Evolutionary conservation across 2,329 filamentous ascomycete genomes (phyloP).

Genomic region (Xylariaceae sp.): DNA sequence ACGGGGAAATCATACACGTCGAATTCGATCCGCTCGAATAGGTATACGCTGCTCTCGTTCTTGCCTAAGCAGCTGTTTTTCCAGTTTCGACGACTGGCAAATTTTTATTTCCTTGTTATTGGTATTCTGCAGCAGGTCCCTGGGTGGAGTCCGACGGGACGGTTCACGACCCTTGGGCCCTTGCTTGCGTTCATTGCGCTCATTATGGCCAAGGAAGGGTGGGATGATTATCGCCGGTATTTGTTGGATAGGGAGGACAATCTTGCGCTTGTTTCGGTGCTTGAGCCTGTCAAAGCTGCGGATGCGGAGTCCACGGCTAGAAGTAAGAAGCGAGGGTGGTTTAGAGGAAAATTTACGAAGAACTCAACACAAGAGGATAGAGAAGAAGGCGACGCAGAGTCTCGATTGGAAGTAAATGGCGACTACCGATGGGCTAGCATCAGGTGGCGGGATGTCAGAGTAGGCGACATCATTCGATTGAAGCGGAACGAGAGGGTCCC

Average conservation of each 20-base stretch:
- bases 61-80: constrained; percentile 78
- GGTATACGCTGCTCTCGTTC: constrained; percentile 80
- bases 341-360: neutral
- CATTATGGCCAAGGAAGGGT: constrained; percentile 83
- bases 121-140: constrained; percentile 79
- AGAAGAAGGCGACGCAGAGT: constrained; percentile 1
- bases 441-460: constrained; percentile 64
- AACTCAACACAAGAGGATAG: neutral
- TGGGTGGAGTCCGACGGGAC: constrained; percentile 69
- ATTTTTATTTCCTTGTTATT: constrained; percentile 82
- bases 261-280: constrained; percentile 29
- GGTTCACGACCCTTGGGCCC: constrained; percentile 66
- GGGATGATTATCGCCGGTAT: constrained; percentile 76
- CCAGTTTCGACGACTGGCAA: constrained; percentile 80
- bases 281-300: constrained; percentile 5
- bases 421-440: constrained; percentile 45
- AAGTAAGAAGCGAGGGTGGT: neutral
- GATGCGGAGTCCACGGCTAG: constrained; percentile 14
- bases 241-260: constrained; percentile 80
- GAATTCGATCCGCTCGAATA: constrained; percentile 70
- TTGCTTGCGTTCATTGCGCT: constrained; percentile 70
- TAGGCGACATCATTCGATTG: constrained; percentile 67
- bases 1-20: constrained; percentile 46
- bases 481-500: constrained; percentile 73
- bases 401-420: constrained; percentile 13